A percentile compares a stretch with the other conserved stretches of the same genome.
Evolutionary conservation across 179 eudicot species (phyloP).

Genomic region (Beta macrorhiza): DNA sequence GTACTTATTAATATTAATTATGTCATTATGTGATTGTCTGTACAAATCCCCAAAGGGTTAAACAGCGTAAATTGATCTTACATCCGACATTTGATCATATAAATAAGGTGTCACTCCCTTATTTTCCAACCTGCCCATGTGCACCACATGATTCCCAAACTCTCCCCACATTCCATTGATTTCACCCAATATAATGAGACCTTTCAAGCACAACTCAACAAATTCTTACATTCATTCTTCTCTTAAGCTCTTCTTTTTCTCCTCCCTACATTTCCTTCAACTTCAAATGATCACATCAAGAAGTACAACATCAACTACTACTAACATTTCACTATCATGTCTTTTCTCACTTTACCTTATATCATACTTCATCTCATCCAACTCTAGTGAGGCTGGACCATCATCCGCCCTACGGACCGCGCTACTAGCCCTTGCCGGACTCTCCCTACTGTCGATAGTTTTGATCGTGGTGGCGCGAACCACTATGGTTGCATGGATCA

Average conservation of each 20-base stretch:
- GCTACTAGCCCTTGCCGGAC: slow-evolving; percentile 17
- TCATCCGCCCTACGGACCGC: slow-evolving; percentile 11
- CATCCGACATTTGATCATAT: slow-evolving; percentile 30
- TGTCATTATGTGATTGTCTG: background rate
- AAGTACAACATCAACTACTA: background rate
- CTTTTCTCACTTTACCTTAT: slow-evolving; percentile 24
- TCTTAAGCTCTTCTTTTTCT: background rate
- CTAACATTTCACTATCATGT: slow-evolving; percentile 12
- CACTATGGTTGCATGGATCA: slow-evolving; percentile 66
- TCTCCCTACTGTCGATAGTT: slow-evolving; percentile 28
- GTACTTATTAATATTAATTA: background rate
- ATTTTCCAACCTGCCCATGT: slow-evolving; percentile 42
- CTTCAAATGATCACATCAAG: slow-evolving; percentile 31
- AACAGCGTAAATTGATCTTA: slow-evolving; percentile 1
- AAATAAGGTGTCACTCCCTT: slow-evolving; percentile 25
- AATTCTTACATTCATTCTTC: background rate
- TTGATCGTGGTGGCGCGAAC: slow-evolving; percentile 55
- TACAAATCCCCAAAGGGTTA: slow-evolving; percentile 17
- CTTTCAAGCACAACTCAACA: background rate
- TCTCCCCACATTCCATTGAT: slow-evolving; percentile 16
- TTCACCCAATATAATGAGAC: background rate
- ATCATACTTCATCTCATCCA: slow-evolving; percentile 12
- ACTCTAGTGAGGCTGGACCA: background rate
- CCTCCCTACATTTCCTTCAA: too few relatives aligned
- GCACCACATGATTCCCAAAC: slow-evolving; percentile 33